Conservation (phyloP, 768 basidiomycete species). For the Agaricus sinodeliciosus region DNA sequence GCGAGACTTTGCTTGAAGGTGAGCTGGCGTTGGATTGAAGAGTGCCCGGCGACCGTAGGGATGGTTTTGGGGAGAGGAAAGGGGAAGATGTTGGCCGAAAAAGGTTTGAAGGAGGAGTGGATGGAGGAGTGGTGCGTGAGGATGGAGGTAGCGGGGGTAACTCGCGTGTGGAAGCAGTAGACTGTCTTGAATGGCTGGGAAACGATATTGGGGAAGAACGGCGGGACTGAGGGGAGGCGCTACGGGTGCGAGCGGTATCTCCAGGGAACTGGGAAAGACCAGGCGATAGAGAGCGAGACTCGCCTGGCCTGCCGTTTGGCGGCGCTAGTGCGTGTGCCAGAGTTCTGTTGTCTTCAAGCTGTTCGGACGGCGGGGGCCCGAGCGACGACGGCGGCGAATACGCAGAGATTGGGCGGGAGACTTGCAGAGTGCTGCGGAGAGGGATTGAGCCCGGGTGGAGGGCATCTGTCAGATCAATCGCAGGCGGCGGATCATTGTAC, state of each 20-base stretch:
- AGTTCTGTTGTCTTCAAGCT: slow-evolving; percentile 26
- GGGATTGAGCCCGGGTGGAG: not conserved
- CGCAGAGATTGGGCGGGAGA: slow-evolving; percentile 12
- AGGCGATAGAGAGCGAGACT: slow-evolving; percentile 19
- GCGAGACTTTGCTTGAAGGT: slow-evolving; percentile 36
- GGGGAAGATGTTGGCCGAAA: slow-evolving; percentile 19
- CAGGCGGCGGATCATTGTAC: slow-evolving; percentile 22
- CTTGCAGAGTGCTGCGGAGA: not conserved
- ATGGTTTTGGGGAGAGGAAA: slow-evolving; percentile 20
- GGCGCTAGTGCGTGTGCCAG: slow-evolving; percentile 12
- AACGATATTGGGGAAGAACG: slow-evolving; percentile 26
- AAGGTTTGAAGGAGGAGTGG: slow-evolving; percentile 19
- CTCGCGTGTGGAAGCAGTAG: slow-evolving; percentile 19
- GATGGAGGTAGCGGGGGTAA: slow-evolving; percentile 31
- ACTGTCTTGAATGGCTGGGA: slow-evolving; percentile 13
- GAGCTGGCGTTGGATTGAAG: slow-evolving; percentile 14
- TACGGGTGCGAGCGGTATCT: slow-evolving; percentile 17
- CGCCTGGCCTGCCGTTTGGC: not conserved
- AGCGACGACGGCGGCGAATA: slow-evolving; percentile 25
- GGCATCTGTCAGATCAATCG: slow-evolving; percentile 5
- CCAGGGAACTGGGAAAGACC: slow-evolving; percentile 18
- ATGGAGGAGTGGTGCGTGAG: slow-evolving; percentile 19
- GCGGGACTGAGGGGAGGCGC: slow-evolving; percentile 21
- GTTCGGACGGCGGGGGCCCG: slow-evolving; percentile 21
- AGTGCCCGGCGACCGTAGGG: slow-evolving; percentile 17